Percentiles rank a stretch among this genome's conserved stretches.
Conservation (phyloP, 345 rosid genomes). For the Orychophragmus violaceus region DNA sequence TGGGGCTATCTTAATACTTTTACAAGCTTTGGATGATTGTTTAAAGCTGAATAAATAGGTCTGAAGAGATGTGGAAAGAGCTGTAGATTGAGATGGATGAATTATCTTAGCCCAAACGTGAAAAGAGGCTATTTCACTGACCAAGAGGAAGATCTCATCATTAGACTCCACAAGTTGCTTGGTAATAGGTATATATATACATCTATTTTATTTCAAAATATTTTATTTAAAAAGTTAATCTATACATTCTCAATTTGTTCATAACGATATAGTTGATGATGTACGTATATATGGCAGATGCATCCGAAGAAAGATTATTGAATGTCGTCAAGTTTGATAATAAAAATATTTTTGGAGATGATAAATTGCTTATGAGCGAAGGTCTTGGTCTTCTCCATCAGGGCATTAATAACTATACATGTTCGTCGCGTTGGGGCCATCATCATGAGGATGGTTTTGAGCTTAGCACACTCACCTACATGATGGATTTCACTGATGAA, state of each 20-base stretch:
- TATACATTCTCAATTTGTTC: too few relatives aligned
- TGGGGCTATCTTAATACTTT: too few relatives aligned
- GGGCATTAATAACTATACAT: conserved; percentile 14
- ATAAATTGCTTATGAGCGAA: conserved; percentile 9
- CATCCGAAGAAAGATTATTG: not conserved
- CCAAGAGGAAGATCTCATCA: conserved; percentile 52
- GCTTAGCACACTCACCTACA: conserved; percentile 29
- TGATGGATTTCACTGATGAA: conserved; percentile 37
- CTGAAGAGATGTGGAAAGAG: conserved; percentile 64
- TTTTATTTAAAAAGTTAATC: too few relatives aligned
- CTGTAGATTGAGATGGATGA: conserved; percentile 61
- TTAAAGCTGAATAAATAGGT: conserved; percentile 15
- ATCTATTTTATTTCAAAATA: too few relatives aligned
- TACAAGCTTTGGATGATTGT: not conserved
- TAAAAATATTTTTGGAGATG: not conserved
- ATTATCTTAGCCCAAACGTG: conserved; percentile 47
- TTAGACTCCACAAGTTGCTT: conserved; percentile 54
- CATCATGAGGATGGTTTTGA: conserved; percentile 31
- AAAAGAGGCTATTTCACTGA: conserved; percentile 40
- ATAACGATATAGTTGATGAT: too few relatives aligned
- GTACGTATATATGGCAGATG: too few relatives aligned
- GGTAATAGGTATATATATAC: conserved; percentile 42
- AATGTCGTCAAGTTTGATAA: not conserved
- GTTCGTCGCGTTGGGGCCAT: conserved; percentile 38
- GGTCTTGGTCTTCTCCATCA: conserved; percentile 1